A percentile compares a stretch with the other conserved stretches of the same genome.
phyloP scores from a whole-genome alignment of 805 yeast species.

The Lipomyces yamadae region DNA sequence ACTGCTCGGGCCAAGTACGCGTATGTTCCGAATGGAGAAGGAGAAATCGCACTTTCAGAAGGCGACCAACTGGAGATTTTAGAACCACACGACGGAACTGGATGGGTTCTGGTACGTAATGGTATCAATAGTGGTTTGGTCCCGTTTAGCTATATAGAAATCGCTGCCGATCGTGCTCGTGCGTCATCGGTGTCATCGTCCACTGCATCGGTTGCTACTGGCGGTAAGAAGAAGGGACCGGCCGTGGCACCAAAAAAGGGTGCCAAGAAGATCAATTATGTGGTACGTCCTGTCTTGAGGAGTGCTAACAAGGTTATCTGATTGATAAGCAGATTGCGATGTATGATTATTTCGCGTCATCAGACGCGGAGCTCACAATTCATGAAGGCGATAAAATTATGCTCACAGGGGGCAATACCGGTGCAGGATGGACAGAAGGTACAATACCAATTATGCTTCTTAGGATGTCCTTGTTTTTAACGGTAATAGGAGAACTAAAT shows the following conservation, averaged over 20 bases:
- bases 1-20: slow-evolving; percentile 63
- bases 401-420: slow-evolving; percentile 67
- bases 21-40: slow-evolving; percentile 71
- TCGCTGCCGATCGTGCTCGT: slow-evolving; percentile 26
- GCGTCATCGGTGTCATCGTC: slow-evolving; percentile 37
- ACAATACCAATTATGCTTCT: not conserved
- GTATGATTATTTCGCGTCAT: slow-evolving; percentile 77
- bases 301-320: not conserved
- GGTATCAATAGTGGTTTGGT: slow-evolving; percentile 72
- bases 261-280: slow-evolving; percentile 64
- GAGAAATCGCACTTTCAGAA: slow-evolving; percentile 65
- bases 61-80: slow-evolving; percentile 67
- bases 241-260: slow-evolving; percentile 80
- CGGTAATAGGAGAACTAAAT: slow-evolving; percentile 31
- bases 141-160: slow-evolving; percentile 77
- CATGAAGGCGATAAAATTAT: slow-evolving; percentile 73
- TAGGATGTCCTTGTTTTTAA: not conserved
- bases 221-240: slow-evolving; percentile 64
- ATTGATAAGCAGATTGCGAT: slow-evolving; percentile 55
- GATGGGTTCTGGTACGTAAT: slow-evolving; percentile 79
- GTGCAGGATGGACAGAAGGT: slow-evolving; percentile 95
- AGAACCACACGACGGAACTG: slow-evolving; percentile 82
- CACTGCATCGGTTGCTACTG: slow-evolving; percentile 28
- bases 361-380: slow-evolving; percentile 77
- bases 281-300: slow-evolving; percentile 37